These are phyloP conservation scores for Phytophthora ramorum DNA, from an alignment of 352 stramenopile species.

Conservation along the genomic window DNA sequence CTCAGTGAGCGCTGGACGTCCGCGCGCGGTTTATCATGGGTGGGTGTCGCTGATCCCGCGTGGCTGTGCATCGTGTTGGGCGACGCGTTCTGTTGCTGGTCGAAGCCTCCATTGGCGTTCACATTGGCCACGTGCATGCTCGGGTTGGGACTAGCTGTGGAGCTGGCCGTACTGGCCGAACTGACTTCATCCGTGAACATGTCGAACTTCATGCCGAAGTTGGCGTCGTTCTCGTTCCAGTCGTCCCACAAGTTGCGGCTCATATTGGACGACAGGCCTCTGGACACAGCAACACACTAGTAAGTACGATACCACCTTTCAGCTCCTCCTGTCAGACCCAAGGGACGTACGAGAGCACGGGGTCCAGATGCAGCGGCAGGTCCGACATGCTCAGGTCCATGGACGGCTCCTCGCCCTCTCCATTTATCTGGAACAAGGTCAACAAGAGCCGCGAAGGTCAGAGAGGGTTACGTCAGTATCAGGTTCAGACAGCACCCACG, in stretches of 20 bases:
- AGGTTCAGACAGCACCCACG: slow-evolving; percentile 7
- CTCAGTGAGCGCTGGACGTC: slow-evolving; percentile 68
- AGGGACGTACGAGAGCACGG: slow-evolving; percentile 66
- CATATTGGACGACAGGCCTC: slow-evolving; percentile 79
- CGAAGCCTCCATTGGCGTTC: slow-evolving; percentile 3
- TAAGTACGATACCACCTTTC: not conserved
- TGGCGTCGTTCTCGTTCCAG: slow-evolving; percentile 84
- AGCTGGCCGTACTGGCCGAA: slow-evolving; percentile 37
- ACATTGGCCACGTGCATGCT: slow-evolving; percentile 27
- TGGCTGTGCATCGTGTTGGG: slow-evolving; percentile 13
- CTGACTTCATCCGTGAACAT: slow-evolving; percentile 63
- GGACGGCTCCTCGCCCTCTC: slow-evolving; percentile 36
- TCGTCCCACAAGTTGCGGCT: slow-evolving; percentile 90
- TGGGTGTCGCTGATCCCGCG: slow-evolving; percentile 2
- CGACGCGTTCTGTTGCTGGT: slow-evolving; percentile 33
- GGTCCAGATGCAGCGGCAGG: slow-evolving; percentile 67
- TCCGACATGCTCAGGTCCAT: slow-evolving; percentile 65
- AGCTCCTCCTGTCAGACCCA: too few species aligned
- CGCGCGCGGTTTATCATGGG: slow-evolving; percentile 37
- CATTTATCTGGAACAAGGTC: slow-evolving; percentile 14
- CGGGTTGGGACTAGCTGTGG: slow-evolving; percentile 30
- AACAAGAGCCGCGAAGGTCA: not conserved
- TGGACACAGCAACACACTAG: slow-evolving; percentile 25
- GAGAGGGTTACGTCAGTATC: not conserved
- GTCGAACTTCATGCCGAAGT: slow-evolving; percentile 75